phyloP scores from a whole-genome alignment of 2,329 filamentous ascomycete species.

The Xylariaceae sp. region DNA sequence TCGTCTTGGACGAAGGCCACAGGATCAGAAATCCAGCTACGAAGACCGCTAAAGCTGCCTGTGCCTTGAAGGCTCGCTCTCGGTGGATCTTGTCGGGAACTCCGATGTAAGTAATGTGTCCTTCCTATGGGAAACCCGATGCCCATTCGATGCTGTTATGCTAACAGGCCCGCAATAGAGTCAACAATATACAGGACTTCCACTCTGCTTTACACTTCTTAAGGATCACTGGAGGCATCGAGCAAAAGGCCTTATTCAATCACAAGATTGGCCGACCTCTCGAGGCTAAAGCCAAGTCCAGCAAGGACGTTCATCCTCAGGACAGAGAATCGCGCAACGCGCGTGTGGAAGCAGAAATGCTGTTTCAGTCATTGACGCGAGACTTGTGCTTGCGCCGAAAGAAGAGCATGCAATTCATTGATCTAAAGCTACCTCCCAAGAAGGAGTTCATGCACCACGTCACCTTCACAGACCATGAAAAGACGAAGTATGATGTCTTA shows the following conservation, averaged over 20 bases:
- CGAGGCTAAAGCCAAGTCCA: slow-evolving; percentile 4
- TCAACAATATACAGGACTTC: slow-evolving; percentile 78
- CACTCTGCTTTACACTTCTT: slow-evolving; percentile 78
- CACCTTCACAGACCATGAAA: slow-evolving; percentile 68
- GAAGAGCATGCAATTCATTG: slow-evolving; percentile 86
- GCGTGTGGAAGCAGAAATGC: slow-evolving; percentile 51
- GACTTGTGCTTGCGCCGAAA: slow-evolving; percentile 75
- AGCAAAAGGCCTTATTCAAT: slow-evolving; percentile 71
- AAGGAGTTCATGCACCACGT: slow-evolving; percentile 75
- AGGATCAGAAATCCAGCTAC: slow-evolving; percentile 73
- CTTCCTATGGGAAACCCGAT: slow-evolving; percentile 2
- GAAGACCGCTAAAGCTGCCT: slow-evolving; percentile 66
- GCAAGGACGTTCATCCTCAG: slow-evolving; percentile 8
- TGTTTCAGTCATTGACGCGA: slow-evolving; percentile 75
- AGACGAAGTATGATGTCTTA: slow-evolving; percentile 72
- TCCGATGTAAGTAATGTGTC: slow-evolving; percentile 53
- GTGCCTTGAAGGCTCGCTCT: slow-evolving; percentile 61
- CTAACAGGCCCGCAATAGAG: slow-evolving; percentile 34
- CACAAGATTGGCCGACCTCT: slow-evolving; percentile 66
- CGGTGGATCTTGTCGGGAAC: slow-evolving; percentile 79
- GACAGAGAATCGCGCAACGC: slow-evolving; percentile 37
- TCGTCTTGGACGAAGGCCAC: slow-evolving; percentile 82
- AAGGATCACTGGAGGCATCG: slow-evolving; percentile 68
- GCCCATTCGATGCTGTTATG: not conserved
- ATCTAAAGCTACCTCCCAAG: slow-evolving; percentile 72